phyloP scores from a whole-genome alignment of 2,329 filamentous ascomycete genomes.

The Ramularia collo-cygni region DNA sequence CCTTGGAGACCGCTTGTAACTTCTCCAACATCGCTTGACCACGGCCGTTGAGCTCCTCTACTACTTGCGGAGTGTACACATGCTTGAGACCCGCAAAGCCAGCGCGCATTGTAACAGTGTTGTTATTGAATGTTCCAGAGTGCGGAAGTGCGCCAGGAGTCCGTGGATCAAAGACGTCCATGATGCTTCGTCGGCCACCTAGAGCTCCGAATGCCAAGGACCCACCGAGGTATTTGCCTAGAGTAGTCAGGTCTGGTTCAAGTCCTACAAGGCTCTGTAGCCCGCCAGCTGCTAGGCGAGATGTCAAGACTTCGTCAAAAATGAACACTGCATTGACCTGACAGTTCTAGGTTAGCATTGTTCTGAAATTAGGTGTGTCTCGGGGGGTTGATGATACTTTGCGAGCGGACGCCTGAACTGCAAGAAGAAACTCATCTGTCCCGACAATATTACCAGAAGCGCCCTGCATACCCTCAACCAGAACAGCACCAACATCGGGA shows the following conservation, averaged over 20 bases:
- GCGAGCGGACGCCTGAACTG: no score
- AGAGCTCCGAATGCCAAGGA: slow-evolving; percentile 40
- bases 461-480: no score
- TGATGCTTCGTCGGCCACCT: slow-evolving; percentile 53
- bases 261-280: no score
- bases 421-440: no score
- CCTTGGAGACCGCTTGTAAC: slow-evolving; percentile 25
- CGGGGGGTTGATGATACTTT: no score
- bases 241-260: slow-evolving; percentile 54
- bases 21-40: slow-evolving; percentile 28
- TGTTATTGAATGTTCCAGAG: slow-evolving; percentile 64
- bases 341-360: no score
- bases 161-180: slow-evolving; percentile 51
- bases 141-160: slow-evolving; percentile 41
- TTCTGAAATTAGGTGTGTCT: no score
- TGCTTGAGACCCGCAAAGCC: slow-evolving; percentile 39
- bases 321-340: slow-evolving; percentile 55
- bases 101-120: slow-evolving; percentile 53
- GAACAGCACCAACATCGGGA: no score
- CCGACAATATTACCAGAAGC: no score
- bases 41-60: slow-evolving; percentile 25
- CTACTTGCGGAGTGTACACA: slow-evolving; percentile 31
- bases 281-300: slow-evolving; percentile 50
- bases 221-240: slow-evolving; percentile 61
- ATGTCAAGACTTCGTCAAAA: slow-evolving; percentile 67